These are phyloP conservation scores for Apiospora hydei DNA, from an alignment of 2,329 filamentous ascomycete species.

Conservation along the genomic window DNA sequence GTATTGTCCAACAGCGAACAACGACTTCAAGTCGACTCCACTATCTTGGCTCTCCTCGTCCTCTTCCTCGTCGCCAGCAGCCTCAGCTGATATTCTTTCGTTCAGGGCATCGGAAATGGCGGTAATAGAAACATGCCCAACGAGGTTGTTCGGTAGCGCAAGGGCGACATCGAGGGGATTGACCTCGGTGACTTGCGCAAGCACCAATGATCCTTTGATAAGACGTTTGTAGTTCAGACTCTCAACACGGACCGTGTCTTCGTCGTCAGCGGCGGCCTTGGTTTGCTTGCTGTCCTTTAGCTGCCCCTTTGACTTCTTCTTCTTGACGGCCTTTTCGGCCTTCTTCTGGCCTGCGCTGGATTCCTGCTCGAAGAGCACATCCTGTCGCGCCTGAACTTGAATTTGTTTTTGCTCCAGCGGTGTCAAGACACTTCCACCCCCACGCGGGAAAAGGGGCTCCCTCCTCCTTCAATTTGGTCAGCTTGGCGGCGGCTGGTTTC, in stretches of 20 bases:
- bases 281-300: constrained; percentile 55
- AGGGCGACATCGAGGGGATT: constrained; percentile 80
- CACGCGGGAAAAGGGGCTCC: constrained; percentile 92
- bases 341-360: constrained; percentile 59
- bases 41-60: constrained; percentile 60
- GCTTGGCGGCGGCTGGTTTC: constrained; percentile 42
- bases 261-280: constrained; percentile 60
- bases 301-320: constrained; percentile 62
- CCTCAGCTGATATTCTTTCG: constrained; percentile 74
- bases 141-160: constrained; percentile 90
- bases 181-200: constrained; percentile 86
- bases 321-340: constrained; percentile 54
- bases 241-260: constrained; percentile 76
- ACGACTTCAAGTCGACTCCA: constrained; percentile 73
- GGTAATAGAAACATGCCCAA: constrained; percentile 89
- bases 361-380: constrained; percentile 88
- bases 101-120: constrained; percentile 85
- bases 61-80: constrained; percentile 62
- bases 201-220: constrained; percentile 82
- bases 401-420: constrained; percentile 97
- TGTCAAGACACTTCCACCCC: constrained; percentile 88
- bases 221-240: constrained; percentile 91
- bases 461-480: constrained; percentile 71
- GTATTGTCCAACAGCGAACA: constrained; percentile 88
- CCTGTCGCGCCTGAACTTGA: constrained; percentile 87